These are phyloP conservation scores for Neurospora tetraspora DNA, from an alignment of 495 filamentous ascomycete genomes.

Conservation along the genomic window DNA sequence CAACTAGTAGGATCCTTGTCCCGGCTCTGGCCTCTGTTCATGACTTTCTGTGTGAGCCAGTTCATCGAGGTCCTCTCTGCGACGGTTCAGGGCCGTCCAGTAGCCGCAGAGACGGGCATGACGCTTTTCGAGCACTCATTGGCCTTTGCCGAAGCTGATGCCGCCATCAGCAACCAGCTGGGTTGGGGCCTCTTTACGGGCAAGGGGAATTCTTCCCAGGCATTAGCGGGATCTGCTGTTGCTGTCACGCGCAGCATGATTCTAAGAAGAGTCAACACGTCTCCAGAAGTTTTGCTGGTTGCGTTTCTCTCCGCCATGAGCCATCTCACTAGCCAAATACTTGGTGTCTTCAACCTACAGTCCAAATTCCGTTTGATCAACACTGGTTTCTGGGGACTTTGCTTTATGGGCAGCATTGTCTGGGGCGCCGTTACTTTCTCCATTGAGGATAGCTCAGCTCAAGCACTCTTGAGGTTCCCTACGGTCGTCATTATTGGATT, in stretches of 20 bases:
- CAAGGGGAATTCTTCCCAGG: conserved; percentile 28
- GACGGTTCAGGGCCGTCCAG: conserved; percentile 74
- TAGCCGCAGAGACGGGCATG: conserved; percentile 85
- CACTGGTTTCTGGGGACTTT: conserved; percentile 79
- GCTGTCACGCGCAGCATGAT: conserved; percentile 48
- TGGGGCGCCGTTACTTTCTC: conserved; percentile 59
- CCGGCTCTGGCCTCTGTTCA: conserved; percentile 80
- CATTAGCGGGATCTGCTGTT: conserved; percentile 30
- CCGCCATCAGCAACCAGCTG: conserved; percentile 64
- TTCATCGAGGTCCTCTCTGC: conserved; percentile 81
- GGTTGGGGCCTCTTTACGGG: conserved; percentile 53
- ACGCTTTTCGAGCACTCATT: conserved; percentile 93
- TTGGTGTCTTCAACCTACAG: conserved; percentile 73
- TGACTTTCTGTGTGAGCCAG: conserved; percentile 70
- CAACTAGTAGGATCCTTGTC: conserved; percentile 65
- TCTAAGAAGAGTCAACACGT: conserved; percentile 58
- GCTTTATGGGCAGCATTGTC: conserved; percentile 72
- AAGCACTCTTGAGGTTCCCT: conserved; percentile 63
- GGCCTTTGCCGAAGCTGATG: conserved; percentile 92
- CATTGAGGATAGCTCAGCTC: conserved; percentile 33
- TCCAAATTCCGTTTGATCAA: conserved; percentile 67
- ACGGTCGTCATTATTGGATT: conserved; percentile 94
- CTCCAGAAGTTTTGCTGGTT: conserved; percentile 81
- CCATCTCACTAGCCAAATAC: conserved; percentile 72
- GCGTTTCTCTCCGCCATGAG: conserved; percentile 80